Conservation (phyloP, 805 yeast genomes). For the Candida peoriensis region DNA sequence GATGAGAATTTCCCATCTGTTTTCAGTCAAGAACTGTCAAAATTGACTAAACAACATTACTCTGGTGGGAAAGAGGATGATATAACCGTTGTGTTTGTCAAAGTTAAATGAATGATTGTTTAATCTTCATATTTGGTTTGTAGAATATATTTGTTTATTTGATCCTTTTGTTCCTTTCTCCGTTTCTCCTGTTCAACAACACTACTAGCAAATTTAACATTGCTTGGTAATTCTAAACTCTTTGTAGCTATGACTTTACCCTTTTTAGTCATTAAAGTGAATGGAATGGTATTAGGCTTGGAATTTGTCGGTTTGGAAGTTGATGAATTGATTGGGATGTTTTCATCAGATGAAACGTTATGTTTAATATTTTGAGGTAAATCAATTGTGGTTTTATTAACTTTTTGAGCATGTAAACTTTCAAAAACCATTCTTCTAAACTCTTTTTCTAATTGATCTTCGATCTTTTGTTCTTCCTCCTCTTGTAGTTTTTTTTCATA, state of each 20-base stretch:
- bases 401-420: conserved; percentile 33
- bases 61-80: conserved; percentile 96
- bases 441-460: conserved; percentile 52
- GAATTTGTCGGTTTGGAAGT: conserved; percentile 17
- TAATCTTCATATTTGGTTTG: conserved; percentile 29
- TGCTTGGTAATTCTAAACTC: conserved; percentile 45
- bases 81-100: conserved; percentile 74
- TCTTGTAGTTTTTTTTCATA: conserved; percentile 31
- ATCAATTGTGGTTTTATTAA: conserved; percentile 7
- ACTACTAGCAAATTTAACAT: conserved; percentile 48
- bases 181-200: conserved; percentile 46
- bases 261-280: conserved; percentile 50
- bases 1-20: conserved; percentile 78
- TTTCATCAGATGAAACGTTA: not conserved
- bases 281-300: conserved; percentile 28
- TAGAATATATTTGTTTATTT: conserved; percentile 51
- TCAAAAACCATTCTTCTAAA: conserved; percentile 48
- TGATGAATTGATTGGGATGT: not conserved
- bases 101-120: conserved; percentile 19
- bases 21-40: conserved; percentile 72
- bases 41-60: conserved; percentile 61
- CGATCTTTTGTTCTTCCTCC: conserved; percentile 41
- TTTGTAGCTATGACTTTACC: conserved; percentile 44
- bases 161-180: conserved; percentile 47
- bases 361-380: conserved; percentile 12